Evolutionary conservation across 2,329 filamentous ascomycete genomes (phyloP), one percentile per base, ranked within the genome.

Genomic region (Rosellinia necatrix): DNA sequence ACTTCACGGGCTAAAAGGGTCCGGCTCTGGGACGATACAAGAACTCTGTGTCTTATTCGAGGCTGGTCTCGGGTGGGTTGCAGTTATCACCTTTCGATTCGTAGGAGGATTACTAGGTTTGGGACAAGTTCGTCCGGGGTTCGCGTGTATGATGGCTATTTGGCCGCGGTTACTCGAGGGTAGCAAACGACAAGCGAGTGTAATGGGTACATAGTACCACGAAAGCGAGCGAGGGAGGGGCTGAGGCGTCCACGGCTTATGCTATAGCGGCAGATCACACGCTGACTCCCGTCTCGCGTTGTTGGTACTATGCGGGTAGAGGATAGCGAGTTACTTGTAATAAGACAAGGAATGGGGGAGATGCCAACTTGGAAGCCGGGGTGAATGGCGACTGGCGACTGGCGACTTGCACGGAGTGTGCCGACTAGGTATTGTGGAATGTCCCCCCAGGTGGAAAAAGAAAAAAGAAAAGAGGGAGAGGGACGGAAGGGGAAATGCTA

Each of bases 131-230:
- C 34, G 50, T 58, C 49, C 40, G 49, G 8, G 27, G 21, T 19
- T 46, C 35, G n/a, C n/a, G n/a, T n/a, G n/a, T n/a, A n/a, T n/a
- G 50, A 49, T 47, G 53, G 48, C 34, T 49, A 49, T 41, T 34
- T 22, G 22, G 42, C 46, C 47, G 57, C 58, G 56, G 22, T 44
- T 58, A 32, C 21, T 61, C 17, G 25, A 40, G 43, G 21, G 49
- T 43, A 40, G 43, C 43, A 32, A 15, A 46, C 21, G 38, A 43
- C 29, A 70, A 81, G 79, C 79, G 80, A 83, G 71, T 69, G 81
- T 71, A 82, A 83, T 75, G 69, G 79, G 80, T 70, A 82, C 77
- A 59, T 68, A 82, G 75, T 78, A 78, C 79, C 78, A 34, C 19
- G 37, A 34, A 35, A 24, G 15, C 22, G 10, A 44, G 15, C n/a